Conservation (phyloP, 2,329 filamentous ascomycete genomes). For the Pseudopithomyces maydicus region DNA sequence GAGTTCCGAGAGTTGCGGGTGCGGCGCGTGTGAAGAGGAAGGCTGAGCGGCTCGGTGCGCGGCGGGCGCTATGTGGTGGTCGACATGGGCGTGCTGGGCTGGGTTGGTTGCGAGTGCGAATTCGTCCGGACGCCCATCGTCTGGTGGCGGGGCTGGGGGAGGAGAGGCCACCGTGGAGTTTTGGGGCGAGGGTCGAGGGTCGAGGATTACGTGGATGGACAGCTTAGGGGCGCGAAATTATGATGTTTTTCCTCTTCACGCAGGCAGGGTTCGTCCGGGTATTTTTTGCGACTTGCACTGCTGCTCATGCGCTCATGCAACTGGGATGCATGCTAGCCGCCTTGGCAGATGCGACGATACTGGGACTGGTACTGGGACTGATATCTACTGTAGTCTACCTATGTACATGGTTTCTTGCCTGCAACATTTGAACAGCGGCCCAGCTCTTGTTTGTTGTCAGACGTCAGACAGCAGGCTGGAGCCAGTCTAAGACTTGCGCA, state of each 20-base stretch:
- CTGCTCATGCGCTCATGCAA: constrained; percentile 19
- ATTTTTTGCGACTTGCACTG: constrained; percentile 24
- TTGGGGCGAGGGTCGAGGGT: constrained; percentile 24
- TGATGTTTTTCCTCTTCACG: constrained; percentile 11
- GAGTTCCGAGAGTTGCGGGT: constrained; percentile 13
- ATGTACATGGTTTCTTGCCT: too few relatives aligned
- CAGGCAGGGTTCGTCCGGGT: constrained; percentile 13
- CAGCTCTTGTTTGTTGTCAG: constrained; percentile 1
- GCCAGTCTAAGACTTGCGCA: too few relatives aligned
- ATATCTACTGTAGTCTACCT: too few relatives aligned
- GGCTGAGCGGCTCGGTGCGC: constrained; percentile 12
- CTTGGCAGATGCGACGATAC: constrained; percentile 33
- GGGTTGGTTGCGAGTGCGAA: constrained; percentile 23
- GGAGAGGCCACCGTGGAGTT: constrained; percentile 41
- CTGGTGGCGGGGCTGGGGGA: constrained; percentile 19
- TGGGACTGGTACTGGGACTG: too few relatives aligned
- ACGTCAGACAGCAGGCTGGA: not conserved
- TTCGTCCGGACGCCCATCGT: constrained; percentile 45
- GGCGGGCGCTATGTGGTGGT: constrained; percentile 22
- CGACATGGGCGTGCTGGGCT: constrained; percentile 23
- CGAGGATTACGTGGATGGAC: constrained; percentile 9
- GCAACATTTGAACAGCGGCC: too few relatives aligned
- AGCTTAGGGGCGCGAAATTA: constrained; percentile 19
- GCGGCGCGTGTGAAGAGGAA: constrained; percentile 24
- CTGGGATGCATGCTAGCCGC: constrained; percentile 20